Evolutionary conservation across 257 asterid genomes (phyloP).

Genomic region (Apocynum venetum): DNA sequence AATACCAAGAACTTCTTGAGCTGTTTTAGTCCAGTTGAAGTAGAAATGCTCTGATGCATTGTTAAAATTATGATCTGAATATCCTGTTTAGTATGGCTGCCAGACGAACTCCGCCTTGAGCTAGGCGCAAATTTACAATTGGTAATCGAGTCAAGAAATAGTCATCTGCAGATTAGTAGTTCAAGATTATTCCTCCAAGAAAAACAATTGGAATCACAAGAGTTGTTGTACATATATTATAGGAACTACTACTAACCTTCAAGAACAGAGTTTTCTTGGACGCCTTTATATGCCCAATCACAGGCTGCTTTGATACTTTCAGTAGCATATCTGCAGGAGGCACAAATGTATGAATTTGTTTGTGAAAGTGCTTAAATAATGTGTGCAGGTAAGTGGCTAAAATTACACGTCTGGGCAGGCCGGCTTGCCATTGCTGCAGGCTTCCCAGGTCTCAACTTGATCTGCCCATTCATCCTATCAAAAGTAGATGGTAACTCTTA

Average conservation of each 20-base stretch:
- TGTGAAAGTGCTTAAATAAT: neutral
- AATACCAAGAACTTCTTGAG: neutral
- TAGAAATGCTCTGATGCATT: neutral
- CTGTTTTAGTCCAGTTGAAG: neutral
- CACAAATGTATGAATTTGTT: neutral
- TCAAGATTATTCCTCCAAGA: neutral
- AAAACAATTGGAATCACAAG: neutral
- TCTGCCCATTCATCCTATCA: constrained; percentile 64
- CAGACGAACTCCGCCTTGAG: constrained; percentile 86
- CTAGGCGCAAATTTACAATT: constrained; percentile 58
- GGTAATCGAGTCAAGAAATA: constrained; percentile 63
- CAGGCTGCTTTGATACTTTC: constrained; percentile 91
- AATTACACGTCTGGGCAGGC: constrained; percentile 72
- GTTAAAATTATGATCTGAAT: constrained; percentile 37
- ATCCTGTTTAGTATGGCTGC: constrained; percentile 85
- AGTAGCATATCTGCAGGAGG: constrained; percentile 56
- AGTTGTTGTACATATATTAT: neutral
- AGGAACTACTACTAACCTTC: constrained; percentile 36
- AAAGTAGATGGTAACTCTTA: neutral
- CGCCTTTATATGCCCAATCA: constrained; percentile 79
- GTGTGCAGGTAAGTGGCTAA: neutral
- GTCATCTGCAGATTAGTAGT: constrained; percentile 48
- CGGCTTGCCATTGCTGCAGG: constrained; percentile 42
- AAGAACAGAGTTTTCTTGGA: constrained; percentile 50
- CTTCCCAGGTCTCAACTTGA: constrained; percentile 67